Evolutionary conservation across 2,329 filamentous ascomycete genomes (phyloP).

Genomic region (Myriangium duriaei): DNA sequence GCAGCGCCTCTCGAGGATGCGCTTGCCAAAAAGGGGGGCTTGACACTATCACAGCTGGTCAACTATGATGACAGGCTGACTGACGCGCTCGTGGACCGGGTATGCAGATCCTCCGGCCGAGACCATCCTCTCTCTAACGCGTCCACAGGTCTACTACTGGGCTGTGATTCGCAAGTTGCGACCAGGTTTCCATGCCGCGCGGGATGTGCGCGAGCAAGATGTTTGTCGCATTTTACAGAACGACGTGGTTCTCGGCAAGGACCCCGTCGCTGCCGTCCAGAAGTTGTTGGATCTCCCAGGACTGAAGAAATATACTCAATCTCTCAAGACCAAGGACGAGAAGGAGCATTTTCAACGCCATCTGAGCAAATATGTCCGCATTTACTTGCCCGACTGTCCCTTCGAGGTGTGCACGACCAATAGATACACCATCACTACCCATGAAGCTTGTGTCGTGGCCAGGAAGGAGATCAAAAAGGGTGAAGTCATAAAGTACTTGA

Average conservation of each 20-base stretch:
- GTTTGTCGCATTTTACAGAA: constrained; percentile 48
- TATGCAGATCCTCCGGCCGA: constrained; percentile 37
- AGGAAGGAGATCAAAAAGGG: constrained; percentile 66
- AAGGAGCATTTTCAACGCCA: constrained; percentile 78
- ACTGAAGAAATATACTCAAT: constrained; percentile 56
- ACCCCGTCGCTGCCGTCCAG: constrained; percentile 57
- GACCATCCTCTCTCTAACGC: constrained; percentile 11
- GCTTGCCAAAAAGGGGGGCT: constrained; percentile 50
- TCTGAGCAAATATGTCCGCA: constrained; percentile 78
- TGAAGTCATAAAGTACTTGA: constrained; percentile 80
- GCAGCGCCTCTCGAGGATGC: constrained; percentile 30
- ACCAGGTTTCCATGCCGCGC: constrained; percentile 69
- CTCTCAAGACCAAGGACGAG: constrained; percentile 61
- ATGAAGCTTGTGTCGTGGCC: constrained; percentile 80
- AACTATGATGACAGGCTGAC: constrained; percentile 94
- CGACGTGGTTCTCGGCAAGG: constrained; percentile 61
- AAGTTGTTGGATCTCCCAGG: constrained; percentile 61
- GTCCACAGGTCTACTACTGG: constrained; percentile 77
- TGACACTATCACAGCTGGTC: constrained; percentile 78
- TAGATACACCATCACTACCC: constrained; percentile 80
- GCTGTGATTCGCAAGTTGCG: constrained; percentile 91
- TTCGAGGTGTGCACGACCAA: constrained; percentile 93
- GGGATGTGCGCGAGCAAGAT: constrained; percentile 58
- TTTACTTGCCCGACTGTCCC: constrained; percentile 85
- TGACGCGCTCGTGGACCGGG: constrained; percentile 88